Conservation (phyloP, 2,329 filamentous ascomycete genomes). For the Ascomycota sp. region DNA sequence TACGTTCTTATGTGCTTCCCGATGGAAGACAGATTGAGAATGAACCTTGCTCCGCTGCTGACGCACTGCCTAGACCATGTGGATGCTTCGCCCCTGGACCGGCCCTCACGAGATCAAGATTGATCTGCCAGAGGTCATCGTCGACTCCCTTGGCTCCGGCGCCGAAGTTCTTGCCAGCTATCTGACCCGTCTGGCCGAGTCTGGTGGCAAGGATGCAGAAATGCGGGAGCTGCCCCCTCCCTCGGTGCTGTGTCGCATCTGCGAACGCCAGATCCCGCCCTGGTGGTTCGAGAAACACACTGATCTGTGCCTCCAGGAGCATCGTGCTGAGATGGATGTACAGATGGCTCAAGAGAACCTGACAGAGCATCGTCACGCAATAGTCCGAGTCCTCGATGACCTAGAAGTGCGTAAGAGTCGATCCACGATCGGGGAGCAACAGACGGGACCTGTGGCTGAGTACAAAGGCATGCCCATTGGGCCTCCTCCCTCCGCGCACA, state of each 20-base stretch:
- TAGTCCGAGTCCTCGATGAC: constrained; percentile 87
- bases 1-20: constrained; percentile 26
- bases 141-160: constrained; percentile 83
- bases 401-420: constrained; percentile 61
- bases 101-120: constrained; percentile 85
- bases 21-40: not conserved
- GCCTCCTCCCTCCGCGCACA: constrained; percentile 48
- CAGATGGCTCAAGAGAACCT: constrained; percentile 87
- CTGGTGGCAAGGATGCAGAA: constrained; percentile 52
- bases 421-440: constrained; percentile 32
- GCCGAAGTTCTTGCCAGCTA: constrained; percentile 90
- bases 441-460: constrained; percentile 41
- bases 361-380: constrained; percentile 78
- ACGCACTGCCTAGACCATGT: constrained; percentile 59
- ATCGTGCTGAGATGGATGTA: constrained; percentile 92
- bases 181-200: constrained; percentile 73
- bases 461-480: constrained; percentile 82
- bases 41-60: constrained; percentile 1
- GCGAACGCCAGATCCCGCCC: constrained; percentile 86
- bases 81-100: constrained; percentile 92
- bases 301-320: constrained; percentile 86
- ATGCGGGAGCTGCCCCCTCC: constrained; percentile 69
- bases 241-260: constrained; percentile 85
- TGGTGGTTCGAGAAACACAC: constrained; percentile 99
- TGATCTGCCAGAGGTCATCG: constrained; percentile 71